Base-by-base conservation (phyloP, 805 yeast genomes). In the Jamesozyma hellenica region DNA sequence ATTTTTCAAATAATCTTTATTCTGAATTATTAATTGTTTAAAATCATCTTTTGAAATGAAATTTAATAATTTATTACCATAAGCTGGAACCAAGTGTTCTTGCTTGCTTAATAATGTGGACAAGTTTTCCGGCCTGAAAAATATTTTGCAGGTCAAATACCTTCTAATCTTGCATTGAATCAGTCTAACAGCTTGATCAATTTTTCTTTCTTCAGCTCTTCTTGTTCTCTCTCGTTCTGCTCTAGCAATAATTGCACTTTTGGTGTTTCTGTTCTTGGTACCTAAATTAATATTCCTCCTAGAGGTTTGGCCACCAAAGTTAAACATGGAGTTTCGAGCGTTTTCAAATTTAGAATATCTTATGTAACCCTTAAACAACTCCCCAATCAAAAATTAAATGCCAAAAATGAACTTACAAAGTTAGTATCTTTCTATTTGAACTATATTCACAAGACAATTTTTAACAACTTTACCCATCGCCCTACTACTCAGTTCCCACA, bases 291-390 rank as follows among this genome's bases (percentile, higher is more conserved):
- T 72, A 28, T 82, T 65, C 39, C 76, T 65, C 45, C 75, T 70
- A 38, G 67, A 65, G 15, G 76, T 66, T 48, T 75, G 78, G 4
- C 94, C 94, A 10, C 77, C 72, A 63, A 83, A 84, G 63, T 79
- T 77, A 42, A 63, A 35, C 67, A 64, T 63, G 7, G 7, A 35
- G 21, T 19, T 10, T 21, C 17, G 11, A 21, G 16, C 27, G 5
- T 21, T 21, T 5, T 8, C 5, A 21, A 21, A 21, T 21, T 21
- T 21, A n/a, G n/a, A n/a, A n/a, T n/a, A n/a, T n/a, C n/a, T n/a
- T n/a, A 21, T 21, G 23, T 8, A 21, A 21, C 23, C 23, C n/a
- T n/a, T n/a, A n/a, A n/a, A n/a, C n/a, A n/a, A n/a, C n/a, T n/a
- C n/a, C n/a, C n/a, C n/a, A n/a, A n/a, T n/a, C n/a, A n/a, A n/a